Evolutionary conservation across 106 monocot species (phyloP), one percentile per base, ranked within the genome.

Genomic region (Xerophyta viscosa): DNA sequence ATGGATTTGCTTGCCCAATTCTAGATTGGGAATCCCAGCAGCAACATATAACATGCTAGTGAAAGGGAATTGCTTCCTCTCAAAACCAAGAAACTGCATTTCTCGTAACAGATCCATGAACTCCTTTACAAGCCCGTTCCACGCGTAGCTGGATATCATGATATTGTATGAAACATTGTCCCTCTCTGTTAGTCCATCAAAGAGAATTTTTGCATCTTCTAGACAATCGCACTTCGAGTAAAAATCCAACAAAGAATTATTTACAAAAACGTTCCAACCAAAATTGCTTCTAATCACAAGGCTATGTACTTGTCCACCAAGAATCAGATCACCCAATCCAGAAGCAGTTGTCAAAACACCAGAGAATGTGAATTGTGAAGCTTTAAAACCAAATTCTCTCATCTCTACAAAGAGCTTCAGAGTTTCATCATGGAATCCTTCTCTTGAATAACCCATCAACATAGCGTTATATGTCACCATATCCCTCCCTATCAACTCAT

Each of bases 151-250:
- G 0, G 96, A 76, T 9, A 96, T 74, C 81, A 96, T 73, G 18
- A 84, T 70, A 61, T 82, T 89, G 41, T 85, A 96, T 30, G 96
- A 85, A 31, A 96, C 74, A 46, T 65, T 65, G 24, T 96, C 85
- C 54, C 63, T 67, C 28, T 78, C 73, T 2, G 63, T 27, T 82
- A 85, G 84, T 55, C 63, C 71, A 43, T 64, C 53, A 46, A 96
- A 96, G 17, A 89, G 62, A 22, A 29, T 48, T 24, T 20, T 53
- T 6, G 85, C 78, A 25, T 82, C 81, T 19, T 20, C 20, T 43
- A 89, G 44, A 22, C 27, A 46, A 33, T 69, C 63, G 31, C 51
- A 57, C 63, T 96, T 89, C 2, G 78, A 85, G 60, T 96, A 96
- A 50, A 89, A 79, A 72, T 89, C 82, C 37, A 96, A 27, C 60